Conservation (phyloP, 2,329 filamentous ascomycete genomes). For the Botrytis porri region DNA sequence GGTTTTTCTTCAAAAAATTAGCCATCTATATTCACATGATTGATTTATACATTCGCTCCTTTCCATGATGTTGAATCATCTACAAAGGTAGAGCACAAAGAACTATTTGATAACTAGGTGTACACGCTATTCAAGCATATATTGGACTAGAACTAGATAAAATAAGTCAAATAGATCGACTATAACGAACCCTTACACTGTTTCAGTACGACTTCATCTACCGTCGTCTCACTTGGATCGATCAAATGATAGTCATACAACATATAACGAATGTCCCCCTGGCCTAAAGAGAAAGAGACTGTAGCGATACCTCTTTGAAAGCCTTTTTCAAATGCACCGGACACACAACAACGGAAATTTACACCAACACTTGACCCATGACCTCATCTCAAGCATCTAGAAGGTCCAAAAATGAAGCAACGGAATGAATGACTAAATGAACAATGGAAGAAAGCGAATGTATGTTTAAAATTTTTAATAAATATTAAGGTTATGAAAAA, state of each 20-base stretch:
- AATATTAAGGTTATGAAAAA: background rate
- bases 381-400: background rate
- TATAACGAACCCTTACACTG: rapidly evolving
- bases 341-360: background rate
- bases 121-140: no score
- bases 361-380: background rate
- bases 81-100: no score
- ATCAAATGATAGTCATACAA: background rate
- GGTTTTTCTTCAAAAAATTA: no score
- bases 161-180: background rate
- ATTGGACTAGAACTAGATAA: no score
- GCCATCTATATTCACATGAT: no score
- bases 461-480: background rate
- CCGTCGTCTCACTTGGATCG: background rate
- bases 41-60: no score
- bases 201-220: background rate
- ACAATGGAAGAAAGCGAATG: background rate
- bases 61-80: no score
- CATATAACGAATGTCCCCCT: rapidly evolving
- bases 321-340: rapidly evolving
- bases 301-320: background rate
- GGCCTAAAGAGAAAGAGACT: background rate
- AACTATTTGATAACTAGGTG: no score
- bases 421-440: background rate
- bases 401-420: background rate